These are phyloP conservation scores for Paxillus rubicundulus DNA, from an alignment of 768 basidiomycete genomes.

Conservation along the genomic window DNA sequence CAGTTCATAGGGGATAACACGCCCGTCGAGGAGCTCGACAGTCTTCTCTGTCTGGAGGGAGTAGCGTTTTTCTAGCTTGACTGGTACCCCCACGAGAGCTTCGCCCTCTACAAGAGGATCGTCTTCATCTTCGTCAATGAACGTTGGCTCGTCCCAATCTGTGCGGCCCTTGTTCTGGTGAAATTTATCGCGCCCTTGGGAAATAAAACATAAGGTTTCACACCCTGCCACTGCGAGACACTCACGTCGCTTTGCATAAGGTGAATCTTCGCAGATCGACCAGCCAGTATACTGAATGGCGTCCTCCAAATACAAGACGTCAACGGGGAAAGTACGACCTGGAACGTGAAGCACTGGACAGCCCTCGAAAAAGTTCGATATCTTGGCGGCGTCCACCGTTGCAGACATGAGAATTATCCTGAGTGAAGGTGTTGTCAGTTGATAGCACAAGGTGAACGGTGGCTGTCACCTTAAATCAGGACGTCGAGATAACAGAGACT, in stretches of 20 bases:
- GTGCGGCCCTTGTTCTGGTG: slow-evolving; percentile 55
- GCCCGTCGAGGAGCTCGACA: slow-evolving; percentile 83
- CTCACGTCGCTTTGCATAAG: slow-evolving; percentile 72
- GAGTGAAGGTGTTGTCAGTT: slow-evolving; percentile 5
- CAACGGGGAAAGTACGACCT: slow-evolving; percentile 93
- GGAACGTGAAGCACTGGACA: slow-evolving; percentile 86
- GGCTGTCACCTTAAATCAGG: slow-evolving; percentile 75
- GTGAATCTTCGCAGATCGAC: slow-evolving; percentile 76
- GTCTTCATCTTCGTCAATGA: slow-evolving; percentile 65
- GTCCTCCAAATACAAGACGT: slow-evolving; percentile 84
- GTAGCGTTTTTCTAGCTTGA: slow-evolving; percentile 76
- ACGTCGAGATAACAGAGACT: slow-evolving; percentile 71
- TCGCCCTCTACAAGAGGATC: slow-evolving; percentile 33
- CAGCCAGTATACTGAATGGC: slow-evolving; percentile 80
- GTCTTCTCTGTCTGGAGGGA: slow-evolving; percentile 71
- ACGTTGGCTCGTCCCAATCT: slow-evolving; percentile 80
- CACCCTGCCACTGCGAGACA: slow-evolving; percentile 4
- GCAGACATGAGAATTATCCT: slow-evolving; percentile 97
- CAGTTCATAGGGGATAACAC: slow-evolving; percentile 88
- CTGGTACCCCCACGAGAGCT: slow-evolving; percentile 20
- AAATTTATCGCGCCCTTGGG: slow-evolving; percentile 59
- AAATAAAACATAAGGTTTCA: background rate
- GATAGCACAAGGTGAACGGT: background rate
- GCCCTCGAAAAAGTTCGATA: slow-evolving; percentile 84
- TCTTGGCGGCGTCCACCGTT: slow-evolving; percentile 88